phyloP scores from a whole-genome alignment of 331 rosid species.

The Stylosanthes scabra region DNA sequence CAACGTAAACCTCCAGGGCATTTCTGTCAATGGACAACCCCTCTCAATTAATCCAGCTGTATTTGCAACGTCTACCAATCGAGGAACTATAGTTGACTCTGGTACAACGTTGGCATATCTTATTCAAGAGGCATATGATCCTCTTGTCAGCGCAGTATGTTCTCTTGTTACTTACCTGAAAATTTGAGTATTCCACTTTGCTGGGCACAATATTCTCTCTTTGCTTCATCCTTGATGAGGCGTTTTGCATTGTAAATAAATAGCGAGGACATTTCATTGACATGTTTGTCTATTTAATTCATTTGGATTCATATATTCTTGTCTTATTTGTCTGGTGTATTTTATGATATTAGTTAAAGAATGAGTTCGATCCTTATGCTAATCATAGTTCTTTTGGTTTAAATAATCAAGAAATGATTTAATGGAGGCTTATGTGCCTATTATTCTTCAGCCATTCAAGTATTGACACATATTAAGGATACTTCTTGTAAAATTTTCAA shows the following conservation, averaged over 20 bases:
- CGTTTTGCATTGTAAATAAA: conserved; percentile 8
- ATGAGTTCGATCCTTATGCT: not conserved
- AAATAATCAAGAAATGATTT: conserved; percentile 20
- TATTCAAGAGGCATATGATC: conserved; percentile 87
- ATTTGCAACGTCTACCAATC: conserved; percentile 69
- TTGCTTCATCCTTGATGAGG: conserved; percentile 25
- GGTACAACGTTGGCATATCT: conserved; percentile 95
- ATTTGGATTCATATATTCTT: conserved; percentile 23
- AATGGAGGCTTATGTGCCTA: too few relatives aligned
- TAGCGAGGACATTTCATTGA: conserved; percentile 6
- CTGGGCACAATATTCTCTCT: conserved; percentile 14
- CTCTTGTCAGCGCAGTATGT: conserved; percentile 84
- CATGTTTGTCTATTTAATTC: conserved; percentile 6
- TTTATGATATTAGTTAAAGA: not conserved
- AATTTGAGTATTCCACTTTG: conserved; percentile 23
- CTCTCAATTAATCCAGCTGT: conserved; percentile 76
- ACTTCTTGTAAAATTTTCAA: not conserved
- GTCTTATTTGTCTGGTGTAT: conserved; percentile 3
- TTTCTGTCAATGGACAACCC: conserved; percentile 75
- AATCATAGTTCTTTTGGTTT: conserved; percentile 1
- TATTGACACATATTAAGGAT: conserved; percentile 1
- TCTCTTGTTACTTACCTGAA: conserved; percentile 9
- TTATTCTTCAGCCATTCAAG: conserved; percentile 20
- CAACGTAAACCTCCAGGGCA: conserved; percentile 84
- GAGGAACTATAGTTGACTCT: conserved; percentile 89